phyloP scores from a whole-genome alignment of 2,329 filamentous ascomycete genomes.

The Tolypocladium tundrense region DNA sequence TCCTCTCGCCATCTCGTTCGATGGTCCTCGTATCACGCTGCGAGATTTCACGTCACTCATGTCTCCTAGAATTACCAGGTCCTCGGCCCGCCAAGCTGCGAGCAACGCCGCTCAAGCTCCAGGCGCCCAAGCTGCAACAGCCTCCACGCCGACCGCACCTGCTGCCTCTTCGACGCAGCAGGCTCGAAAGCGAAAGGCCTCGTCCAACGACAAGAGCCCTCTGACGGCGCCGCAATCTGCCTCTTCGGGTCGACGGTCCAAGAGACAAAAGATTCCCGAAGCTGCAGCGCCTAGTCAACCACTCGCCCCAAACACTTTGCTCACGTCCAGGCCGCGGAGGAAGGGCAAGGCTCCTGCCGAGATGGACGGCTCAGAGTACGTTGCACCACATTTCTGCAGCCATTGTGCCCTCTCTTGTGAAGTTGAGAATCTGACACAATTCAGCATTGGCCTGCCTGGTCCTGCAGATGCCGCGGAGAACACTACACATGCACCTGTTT shows the following conservation, averaged over 20 bases:
- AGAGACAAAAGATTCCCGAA: conserved; percentile 58
- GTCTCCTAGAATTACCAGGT: conserved; percentile 94
- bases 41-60: conserved; percentile 53
- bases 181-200: conserved; percentile 68
- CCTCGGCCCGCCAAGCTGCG: conserved; percentile 82
- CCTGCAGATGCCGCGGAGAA: conserved; percentile 53
- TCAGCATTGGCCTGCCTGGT: conserved; percentile 26
- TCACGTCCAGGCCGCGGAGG: conserved; percentile 37
- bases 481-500: conserved; percentile 48
- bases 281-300: conserved; percentile 24
- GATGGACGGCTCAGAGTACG: conserved; percentile 68
- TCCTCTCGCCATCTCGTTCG: conserved; percentile 11
- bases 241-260: conserved; percentile 49
- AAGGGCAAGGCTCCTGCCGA: conserved; percentile 51
- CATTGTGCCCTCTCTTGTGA: neutral
- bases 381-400: conserved; percentile 1
- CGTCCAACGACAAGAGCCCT: conserved; percentile 41
- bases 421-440: conserved; percentile 4
- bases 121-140: conserved; percentile 24
- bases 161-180: conserved; percentile 27
- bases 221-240: conserved; percentile 15
- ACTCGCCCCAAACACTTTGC: conserved; percentile 14
- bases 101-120: conserved; percentile 40
- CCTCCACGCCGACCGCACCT: conserved; percentile 18
- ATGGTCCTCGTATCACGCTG: conserved; percentile 14